Evolutionary conservation across 768 basidiomycete genomes (phyloP).

Genomic region (Hygrocybe coccinea): DNA sequence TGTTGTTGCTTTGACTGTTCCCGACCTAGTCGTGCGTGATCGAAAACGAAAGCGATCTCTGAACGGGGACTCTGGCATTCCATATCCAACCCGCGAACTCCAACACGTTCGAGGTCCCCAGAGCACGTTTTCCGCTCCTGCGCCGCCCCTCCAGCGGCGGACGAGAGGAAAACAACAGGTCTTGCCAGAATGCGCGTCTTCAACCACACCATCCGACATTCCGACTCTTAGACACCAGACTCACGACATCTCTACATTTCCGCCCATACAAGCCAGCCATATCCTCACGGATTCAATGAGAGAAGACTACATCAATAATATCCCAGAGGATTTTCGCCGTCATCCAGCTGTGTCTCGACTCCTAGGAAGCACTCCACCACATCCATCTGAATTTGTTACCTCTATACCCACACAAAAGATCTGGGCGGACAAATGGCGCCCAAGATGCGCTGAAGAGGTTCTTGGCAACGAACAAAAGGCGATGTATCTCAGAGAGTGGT

Average conservation of each 20-base stretch:
- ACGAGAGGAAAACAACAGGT: background rate
- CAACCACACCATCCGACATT: background rate
- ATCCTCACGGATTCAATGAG: constrained; percentile 7
- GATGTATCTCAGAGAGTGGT: constrained; percentile 71
- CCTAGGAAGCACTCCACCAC: constrained; percentile 18
- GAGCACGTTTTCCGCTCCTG: background rate
- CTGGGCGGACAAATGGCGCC: constrained; percentile 77
- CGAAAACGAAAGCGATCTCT: constrained; percentile 9
- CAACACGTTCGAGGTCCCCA: constrained; percentile 65
- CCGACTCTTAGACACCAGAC: background rate
- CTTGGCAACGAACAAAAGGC: constrained; percentile 74
- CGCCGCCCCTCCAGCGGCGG: background rate
- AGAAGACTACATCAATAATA: constrained; percentile 18
- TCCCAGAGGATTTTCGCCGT: constrained; percentile 18
- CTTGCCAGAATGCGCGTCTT: background rate
- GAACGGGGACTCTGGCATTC: constrained; percentile 19
- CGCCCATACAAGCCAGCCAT: constrained; percentile 2
- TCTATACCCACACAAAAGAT: constrained; percentile 35
- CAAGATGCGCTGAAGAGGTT: constrained; percentile 65
- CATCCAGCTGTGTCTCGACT: constrained; percentile 52
- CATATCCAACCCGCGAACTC: constrained; percentile 45
- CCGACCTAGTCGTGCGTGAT: background rate
- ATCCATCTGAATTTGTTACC: constrained; percentile 15
- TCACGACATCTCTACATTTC: background rate
- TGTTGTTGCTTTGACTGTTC: too few species aligned